A percentile compares a stretch with the other conserved stretches of the same genome.
These are phyloP conservation scores for Nitzschia inconspicua DNA, from an alignment of 108 stramenopile species.

Conservation along the genomic window DNA sequence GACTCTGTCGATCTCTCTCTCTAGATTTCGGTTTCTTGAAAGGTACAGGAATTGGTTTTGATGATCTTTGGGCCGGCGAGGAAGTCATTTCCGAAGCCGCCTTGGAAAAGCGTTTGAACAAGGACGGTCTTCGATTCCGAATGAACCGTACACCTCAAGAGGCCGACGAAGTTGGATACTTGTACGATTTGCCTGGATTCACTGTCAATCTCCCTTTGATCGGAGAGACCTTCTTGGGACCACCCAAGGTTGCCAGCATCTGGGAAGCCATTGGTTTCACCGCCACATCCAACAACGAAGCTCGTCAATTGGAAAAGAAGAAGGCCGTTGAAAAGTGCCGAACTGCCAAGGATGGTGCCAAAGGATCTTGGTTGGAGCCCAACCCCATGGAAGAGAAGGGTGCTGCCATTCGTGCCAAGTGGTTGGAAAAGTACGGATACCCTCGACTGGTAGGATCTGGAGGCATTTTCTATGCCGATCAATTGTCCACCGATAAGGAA, in stretches of 20 bases:
- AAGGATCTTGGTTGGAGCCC: not conserved
- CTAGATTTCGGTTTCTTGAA: constrained; percentile 82
- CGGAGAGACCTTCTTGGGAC: constrained; percentile 84
- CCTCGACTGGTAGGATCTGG: constrained; percentile 84
- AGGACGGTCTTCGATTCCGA: constrained; percentile 85
- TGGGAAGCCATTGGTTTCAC: constrained; percentile 91
- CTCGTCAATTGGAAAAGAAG: constrained; percentile 79
- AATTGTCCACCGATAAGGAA: constrained; percentile 80
- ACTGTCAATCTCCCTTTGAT: constrained; percentile 81
- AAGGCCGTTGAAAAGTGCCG: constrained; percentile 84
- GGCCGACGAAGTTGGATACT: constrained; percentile 62
- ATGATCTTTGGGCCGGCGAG: constrained; percentile 68
- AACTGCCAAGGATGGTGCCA: constrained; percentile 55
- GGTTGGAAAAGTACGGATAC: constrained; percentile 89
- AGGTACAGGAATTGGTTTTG: constrained; percentile 64
- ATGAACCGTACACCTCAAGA: constrained; percentile 83
- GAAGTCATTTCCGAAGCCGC: constrained; percentile 76
- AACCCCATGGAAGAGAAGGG: constrained; percentile 26
- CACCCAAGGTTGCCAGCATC: constrained; percentile 78
- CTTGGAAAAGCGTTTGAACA: constrained; percentile 70
- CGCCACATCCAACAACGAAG: constrained; percentile 87
- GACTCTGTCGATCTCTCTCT: not conserved
- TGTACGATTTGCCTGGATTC: constrained; percentile 66
- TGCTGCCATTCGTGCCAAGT: constrained; percentile 65
- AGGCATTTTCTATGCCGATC: constrained; percentile 90